phyloP scores from a whole-genome alignment of 129 eudicot species.

The Escallonia rubra region DNA sequence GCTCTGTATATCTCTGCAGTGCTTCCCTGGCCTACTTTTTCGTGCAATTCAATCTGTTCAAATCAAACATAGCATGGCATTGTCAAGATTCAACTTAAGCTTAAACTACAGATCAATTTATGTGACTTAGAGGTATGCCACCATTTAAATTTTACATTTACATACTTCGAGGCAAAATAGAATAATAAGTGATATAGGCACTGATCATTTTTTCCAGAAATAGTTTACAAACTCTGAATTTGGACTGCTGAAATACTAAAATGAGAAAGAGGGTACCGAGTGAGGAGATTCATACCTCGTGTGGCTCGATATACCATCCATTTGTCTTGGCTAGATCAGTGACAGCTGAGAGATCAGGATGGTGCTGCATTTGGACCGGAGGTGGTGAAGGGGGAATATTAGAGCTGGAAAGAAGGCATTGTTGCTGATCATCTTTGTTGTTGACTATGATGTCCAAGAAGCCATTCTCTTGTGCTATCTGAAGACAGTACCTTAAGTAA shows the following conservation, averaged over 20 bases:
- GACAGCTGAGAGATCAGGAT: slow-evolving; percentile 42
- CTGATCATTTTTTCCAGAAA: too few species aligned
- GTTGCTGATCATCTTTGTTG: slow-evolving; percentile 30
- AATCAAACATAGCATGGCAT: not conserved
- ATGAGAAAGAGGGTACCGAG: too few species aligned
- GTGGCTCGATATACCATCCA: slow-evolving; percentile 79
- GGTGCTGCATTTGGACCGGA: slow-evolving; percentile 22
- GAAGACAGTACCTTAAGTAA: slow-evolving; percentile 60
- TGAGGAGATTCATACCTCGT: slow-evolving; percentile 39
- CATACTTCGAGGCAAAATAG: too few species aligned
- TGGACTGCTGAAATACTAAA: too few species aligned
- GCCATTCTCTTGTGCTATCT: slow-evolving; percentile 72
- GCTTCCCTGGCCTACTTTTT: slow-evolving; percentile 62
- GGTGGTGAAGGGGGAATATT: slow-evolving; percentile 14
- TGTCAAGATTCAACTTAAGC: not conserved
- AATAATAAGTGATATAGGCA: too few species aligned
- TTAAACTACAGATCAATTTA: too few species aligned
- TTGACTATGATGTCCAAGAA: slow-evolving; percentile 47
- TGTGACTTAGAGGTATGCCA: too few species aligned
- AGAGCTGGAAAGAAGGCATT: slow-evolving; percentile 16
- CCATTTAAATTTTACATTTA: too few species aligned
- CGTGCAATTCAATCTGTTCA: slow-evolving; percentile 50
- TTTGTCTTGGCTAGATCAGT: slow-evolving; percentile 47
- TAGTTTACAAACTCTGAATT: too few species aligned
- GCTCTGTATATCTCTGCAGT: slow-evolving; percentile 73